Evolutionary conservation across 1,284 basidiomycete genomes (phyloP).

Genomic region (Pseudozyma pruni): DNA sequence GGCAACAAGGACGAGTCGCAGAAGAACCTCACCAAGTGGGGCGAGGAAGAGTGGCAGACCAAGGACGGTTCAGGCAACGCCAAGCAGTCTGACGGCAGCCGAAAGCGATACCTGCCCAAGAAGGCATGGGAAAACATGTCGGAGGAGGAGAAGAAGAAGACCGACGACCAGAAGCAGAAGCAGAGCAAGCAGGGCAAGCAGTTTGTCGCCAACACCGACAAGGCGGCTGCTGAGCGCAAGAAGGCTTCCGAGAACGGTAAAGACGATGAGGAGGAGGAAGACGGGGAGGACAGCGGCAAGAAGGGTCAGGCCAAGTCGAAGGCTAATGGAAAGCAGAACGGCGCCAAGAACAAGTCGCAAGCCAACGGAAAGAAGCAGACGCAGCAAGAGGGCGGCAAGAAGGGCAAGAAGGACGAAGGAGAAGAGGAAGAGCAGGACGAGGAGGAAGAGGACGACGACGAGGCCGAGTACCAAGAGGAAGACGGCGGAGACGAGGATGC

Average conservation of each 20-base stretch:
- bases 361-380: conserved; percentile 15
- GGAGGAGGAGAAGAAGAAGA: conserved; percentile 43
- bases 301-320: conserved; percentile 14
- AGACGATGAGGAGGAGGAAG: conserved; percentile 5
- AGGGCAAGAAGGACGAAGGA: conserved; percentile 13
- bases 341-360: conserved; percentile 2
- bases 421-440: conserved; percentile 16
- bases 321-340: conserved; percentile 6
- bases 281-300: conserved; percentile 11
- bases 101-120: conserved; percentile 45
- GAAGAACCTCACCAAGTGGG: conserved; percentile 40
- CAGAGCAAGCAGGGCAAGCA: conserved; percentile 43
- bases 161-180: conserved; percentile 41
- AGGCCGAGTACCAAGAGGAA: conserved; percentile 6
- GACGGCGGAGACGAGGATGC: conserved; percentile 18
- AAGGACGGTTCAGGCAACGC: conserved; percentile 41
- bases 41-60: conserved; percentile 48
- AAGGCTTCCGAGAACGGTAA: conserved; percentile 16
- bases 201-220: conserved; percentile 31
- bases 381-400: conserved; percentile 5
- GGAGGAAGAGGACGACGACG: conserved; percentile 14
- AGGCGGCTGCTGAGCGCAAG: conserved; percentile 36
- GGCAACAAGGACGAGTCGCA: conserved; percentile 43
- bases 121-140: conserved; percentile 52
- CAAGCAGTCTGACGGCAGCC: conserved; percentile 38